Conservation (phyloP, 768 basidiomycete genomes). For the Amanita fuliginea region DNA sequence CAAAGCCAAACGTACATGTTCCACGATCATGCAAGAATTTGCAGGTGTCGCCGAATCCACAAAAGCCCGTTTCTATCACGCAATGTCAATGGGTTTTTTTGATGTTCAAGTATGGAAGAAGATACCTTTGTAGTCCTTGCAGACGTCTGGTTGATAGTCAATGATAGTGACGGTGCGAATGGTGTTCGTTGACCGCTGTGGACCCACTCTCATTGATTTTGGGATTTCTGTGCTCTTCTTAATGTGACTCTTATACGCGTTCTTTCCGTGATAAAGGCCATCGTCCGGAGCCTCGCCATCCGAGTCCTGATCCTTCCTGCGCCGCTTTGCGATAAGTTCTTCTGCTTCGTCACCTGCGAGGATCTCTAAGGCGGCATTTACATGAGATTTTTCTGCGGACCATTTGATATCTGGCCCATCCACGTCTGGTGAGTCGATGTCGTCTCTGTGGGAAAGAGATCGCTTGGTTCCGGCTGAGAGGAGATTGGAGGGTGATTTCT, state of each 20-base stretch:
- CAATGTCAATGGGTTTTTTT: not conserved
- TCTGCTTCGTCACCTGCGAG: conserved; percentile 76
- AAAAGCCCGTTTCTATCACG: conserved; percentile 86
- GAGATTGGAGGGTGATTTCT: conserved; percentile 56
- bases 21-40: conserved; percentile 99
- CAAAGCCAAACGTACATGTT: conserved; percentile 51
- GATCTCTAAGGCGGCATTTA: conserved; percentile 62
- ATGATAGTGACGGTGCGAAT: conserved; percentile 91
- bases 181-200: conserved; percentile 65
- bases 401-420: conserved; percentile 67
- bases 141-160: conserved; percentile 98
- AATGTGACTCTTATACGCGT: conserved; percentile 70
- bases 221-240: conserved; percentile 78
- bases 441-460: conserved; percentile 54
- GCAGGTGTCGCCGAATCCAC: conserved; percentile 98
- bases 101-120: conserved; percentile 10
- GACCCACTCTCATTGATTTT: conserved; percentile 81
- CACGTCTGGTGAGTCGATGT: conserved; percentile 38
- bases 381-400: conserved; percentile 69
- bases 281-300: conserved; percentile 62
- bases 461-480: conserved; percentile 46
- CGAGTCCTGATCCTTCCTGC: conserved; percentile 43
- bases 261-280: conserved; percentile 79
- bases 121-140: conserved; percentile 98
- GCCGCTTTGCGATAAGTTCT: conserved; percentile 62